These are phyloP conservation scores for Phytophthora parvispora DNA, from an alignment of 352 stramenopile species.

Conservation along the genomic window DNA sequence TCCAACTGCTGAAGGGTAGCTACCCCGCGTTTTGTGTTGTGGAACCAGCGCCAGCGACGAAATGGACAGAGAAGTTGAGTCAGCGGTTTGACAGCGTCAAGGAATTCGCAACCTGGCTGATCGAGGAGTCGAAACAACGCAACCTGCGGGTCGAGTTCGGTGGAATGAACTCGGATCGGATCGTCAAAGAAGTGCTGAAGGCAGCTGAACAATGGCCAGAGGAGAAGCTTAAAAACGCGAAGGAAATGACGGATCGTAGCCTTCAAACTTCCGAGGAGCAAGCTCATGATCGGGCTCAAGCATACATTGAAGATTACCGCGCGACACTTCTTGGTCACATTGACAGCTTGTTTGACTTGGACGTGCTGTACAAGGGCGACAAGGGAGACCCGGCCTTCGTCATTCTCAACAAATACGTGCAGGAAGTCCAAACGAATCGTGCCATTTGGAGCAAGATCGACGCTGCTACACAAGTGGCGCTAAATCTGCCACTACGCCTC, in stretches of 20 bases:
- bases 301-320: conserved; percentile 33
- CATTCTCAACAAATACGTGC: conserved; percentile 13
- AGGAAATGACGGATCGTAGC: conserved; percentile 33
- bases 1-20: conserved; percentile 46
- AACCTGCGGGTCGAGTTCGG: conserved; percentile 28
- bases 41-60: conserved; percentile 39
- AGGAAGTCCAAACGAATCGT: conserved; percentile 17
- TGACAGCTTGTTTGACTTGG: conserved; percentile 44
- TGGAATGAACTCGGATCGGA: neutral
- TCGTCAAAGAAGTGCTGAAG: conserved; percentile 21
- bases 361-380: conserved; percentile 26
- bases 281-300: conserved; percentile 27
- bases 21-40: conserved; percentile 41
- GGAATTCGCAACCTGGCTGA: conserved; percentile 39
- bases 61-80: neutral
- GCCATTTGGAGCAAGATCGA: conserved; percentile 33
- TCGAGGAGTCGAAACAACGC: conserved; percentile 12
- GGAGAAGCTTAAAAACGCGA: conserved; percentile 27
- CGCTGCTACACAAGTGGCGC: conserved; percentile 2
- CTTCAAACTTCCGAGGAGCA: conserved; percentile 13
- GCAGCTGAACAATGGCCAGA: conserved; percentile 28
- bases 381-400: conserved; percentile 20
- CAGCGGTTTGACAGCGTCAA: conserved; percentile 18
- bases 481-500: conserved; percentile 33
- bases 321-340: conserved; percentile 15